Base-by-base conservation (phyloP, 2,329 filamentous ascomycete genomes). In the Paecilomyces sp. region DNA sequence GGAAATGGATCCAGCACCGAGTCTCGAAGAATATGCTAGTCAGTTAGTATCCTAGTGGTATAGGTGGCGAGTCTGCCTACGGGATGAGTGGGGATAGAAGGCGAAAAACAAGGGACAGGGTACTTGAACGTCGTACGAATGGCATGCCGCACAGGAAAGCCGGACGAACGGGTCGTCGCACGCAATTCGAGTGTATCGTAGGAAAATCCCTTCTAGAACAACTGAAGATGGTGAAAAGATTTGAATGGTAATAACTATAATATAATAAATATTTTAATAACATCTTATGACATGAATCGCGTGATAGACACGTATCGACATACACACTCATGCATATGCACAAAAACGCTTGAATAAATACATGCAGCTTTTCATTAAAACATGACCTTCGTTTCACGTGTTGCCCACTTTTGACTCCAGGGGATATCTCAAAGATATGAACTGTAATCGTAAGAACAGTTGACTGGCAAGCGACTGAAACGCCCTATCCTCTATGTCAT, bases 381-480 rank as follows among this genome's bases (percentile, higher is more conserved):
- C 63, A 63, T 64, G 55, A 62, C 57, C 61, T 53, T 63, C 63
- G 55, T 64, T 58, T 62, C 62, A 62, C 62, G 57, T 75, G 60
- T 51, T 59, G 18, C 30, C 41, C 54, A 55, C 41, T 41, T 75
- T 72, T 22, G 7, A 30, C 22, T 22, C 7, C 22, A 15, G 6
- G 28, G 51, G 22, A 30, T 11, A 30, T 25, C 13, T 22, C 24
- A 30, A 15, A 30, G 51, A 24, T 11, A 30, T 11, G 24, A 30
- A 25, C 51, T 53, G 51, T 25, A 30, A 33, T 33, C 18, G 13
- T 18, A n/a, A 22, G 3, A 18, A 18, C 41, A 47, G 41, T 18
- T 22, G 41, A 9, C 41, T 18, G 15, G 41, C 41, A 18, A 47
- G 41, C n/a, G 18, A 47, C 41, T 18, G n/a, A 47, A 47, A 18